These are phyloP conservation scores for Talinum fruticosum DNA, from an alignment of 148 eudicot genomes.

Conservation along the genomic window DNA sequence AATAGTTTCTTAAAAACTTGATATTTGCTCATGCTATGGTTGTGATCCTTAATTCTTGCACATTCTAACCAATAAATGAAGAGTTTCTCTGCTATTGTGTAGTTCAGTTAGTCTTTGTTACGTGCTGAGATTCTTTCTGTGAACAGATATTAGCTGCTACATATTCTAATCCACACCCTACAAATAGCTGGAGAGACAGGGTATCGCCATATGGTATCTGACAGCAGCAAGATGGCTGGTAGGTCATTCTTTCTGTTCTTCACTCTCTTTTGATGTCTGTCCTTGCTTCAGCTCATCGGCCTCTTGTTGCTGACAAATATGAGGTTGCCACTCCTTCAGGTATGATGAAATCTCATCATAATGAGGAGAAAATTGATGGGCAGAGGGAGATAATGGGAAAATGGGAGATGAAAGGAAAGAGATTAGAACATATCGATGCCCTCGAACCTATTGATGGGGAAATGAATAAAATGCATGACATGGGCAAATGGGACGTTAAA, in stretches of 20 bases:
- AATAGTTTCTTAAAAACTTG: background rate
- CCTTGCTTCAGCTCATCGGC: background rate
- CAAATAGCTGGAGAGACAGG: background rate
- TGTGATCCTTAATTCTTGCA: background rate
- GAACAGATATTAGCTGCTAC: background rate
- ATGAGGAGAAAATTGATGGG: background rate
- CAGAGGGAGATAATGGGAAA: background rate
- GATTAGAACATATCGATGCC: too few species aligned
- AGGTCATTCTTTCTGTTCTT: background rate
- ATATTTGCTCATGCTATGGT: background rate
- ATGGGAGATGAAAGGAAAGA: too few species aligned
- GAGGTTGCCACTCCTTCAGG: background rate
- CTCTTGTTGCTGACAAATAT: background rate
- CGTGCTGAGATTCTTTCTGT: background rate
- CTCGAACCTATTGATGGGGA: too few species aligned
- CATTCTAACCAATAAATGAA: background rate
- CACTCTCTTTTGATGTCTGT: background rate
- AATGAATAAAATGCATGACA: background rate
- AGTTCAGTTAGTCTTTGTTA: background rate
- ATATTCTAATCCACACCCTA: background rate
- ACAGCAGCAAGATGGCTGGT: background rate
- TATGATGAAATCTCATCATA: background rate
- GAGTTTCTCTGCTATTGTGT: background rate
- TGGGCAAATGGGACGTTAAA: background rate
- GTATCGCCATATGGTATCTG: background rate